Conservation (phyloP, 495 filamentous ascomycete genomes). For the Lasiosphaeria ovina region DNA sequence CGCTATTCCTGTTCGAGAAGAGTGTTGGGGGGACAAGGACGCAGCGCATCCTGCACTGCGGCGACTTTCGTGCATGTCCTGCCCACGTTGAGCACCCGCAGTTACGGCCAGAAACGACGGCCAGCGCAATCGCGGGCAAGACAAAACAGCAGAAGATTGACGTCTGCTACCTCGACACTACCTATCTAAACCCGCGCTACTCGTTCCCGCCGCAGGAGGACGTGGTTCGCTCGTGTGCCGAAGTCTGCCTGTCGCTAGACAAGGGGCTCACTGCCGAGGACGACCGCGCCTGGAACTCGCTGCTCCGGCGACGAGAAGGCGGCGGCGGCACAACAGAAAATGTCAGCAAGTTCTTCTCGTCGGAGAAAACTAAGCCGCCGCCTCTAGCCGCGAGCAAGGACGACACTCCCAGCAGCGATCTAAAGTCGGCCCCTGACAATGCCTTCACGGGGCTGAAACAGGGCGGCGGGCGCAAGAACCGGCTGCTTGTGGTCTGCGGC, state of each 20-base stretch:
- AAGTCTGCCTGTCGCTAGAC: slow-evolving; percentile 70
- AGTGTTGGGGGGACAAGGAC: slow-evolving; percentile 56
- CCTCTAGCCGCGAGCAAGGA: neutral
- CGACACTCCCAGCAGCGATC: neutral
- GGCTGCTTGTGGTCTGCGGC: slow-evolving; percentile 87
- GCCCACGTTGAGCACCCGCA: slow-evolving; percentile 84
- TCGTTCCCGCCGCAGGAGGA: slow-evolving; percentile 86
- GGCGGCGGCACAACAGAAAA: slow-evolving; percentile 15
- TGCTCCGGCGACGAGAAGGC: slow-evolving; percentile 27
- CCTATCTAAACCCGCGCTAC: slow-evolving; percentile 93
- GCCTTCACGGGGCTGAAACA: slow-evolving; percentile 29
- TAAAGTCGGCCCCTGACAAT: slow-evolving; percentile 9
- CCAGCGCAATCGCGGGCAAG: slow-evolving; percentile 66
- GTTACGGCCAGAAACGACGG: slow-evolving; percentile 63
- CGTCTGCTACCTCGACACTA: slow-evolving; percentile 94
- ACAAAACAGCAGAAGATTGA: slow-evolving; percentile 82
- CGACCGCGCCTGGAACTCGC: slow-evolving; percentile 29
- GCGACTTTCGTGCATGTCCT: slow-evolving; percentile 88
- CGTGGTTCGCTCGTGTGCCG: slow-evolving; percentile 82
- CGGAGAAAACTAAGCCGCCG: neutral
- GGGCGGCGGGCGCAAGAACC: slow-evolving; percentile 22
- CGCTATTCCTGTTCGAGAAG: slow-evolving; percentile 91
- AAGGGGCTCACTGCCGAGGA: slow-evolving; percentile 30
- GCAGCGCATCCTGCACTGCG: slow-evolving; percentile 88
- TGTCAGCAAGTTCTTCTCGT: slow-evolving; percentile 46